phyloP scores from a whole-genome alignment of 2,329 filamentous ascomycete genomes.

The Lachnellula cervina region DNA sequence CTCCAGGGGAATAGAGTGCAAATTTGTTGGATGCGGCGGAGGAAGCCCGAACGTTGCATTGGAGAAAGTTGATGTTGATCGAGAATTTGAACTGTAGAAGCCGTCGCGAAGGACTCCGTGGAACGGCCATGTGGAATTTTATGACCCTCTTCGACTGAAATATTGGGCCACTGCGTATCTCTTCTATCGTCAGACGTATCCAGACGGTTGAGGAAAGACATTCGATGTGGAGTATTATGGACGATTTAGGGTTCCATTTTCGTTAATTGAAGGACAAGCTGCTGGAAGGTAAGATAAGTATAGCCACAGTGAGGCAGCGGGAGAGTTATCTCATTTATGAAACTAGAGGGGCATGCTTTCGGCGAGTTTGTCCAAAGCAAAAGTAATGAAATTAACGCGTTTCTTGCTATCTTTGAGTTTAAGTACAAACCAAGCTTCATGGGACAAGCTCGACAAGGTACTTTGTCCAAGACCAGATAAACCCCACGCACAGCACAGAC shows the following conservation, averaged over 20 bases:
- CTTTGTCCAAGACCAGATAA: too few relatives aligned
- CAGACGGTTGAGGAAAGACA: conserved; percentile 11
- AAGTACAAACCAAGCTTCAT: too few relatives aligned
- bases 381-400: too few relatives aligned
- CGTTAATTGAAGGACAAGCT: conserved; percentile 1
- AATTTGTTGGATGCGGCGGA: conserved; percentile 12
- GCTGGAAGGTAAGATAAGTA: not conserved
- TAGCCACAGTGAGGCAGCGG: too few relatives aligned
- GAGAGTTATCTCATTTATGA: too few relatives aligned
- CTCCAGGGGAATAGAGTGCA: conserved; percentile 17
- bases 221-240: not conserved
- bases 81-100: conserved; percentile 1
- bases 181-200: not conserved
- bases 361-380: too few relatives aligned
- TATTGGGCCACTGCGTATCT: conserved; percentile 14
- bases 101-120: not conserved
- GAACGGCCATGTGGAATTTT: conserved; percentile 2
- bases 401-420: too few relatives aligned
- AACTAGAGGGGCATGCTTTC: too few relatives aligned
- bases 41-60: conserved; percentile 2
- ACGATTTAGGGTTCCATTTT: conserved; percentile 9
- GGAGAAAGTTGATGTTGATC: not conserved
- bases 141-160: conserved; percentile 10
- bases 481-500: too few relatives aligned
- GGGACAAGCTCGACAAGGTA: too few relatives aligned